Conservation (phyloP, 2,329 filamentous ascomycete species). For the Neofusicoccum cordaticola region DNA sequence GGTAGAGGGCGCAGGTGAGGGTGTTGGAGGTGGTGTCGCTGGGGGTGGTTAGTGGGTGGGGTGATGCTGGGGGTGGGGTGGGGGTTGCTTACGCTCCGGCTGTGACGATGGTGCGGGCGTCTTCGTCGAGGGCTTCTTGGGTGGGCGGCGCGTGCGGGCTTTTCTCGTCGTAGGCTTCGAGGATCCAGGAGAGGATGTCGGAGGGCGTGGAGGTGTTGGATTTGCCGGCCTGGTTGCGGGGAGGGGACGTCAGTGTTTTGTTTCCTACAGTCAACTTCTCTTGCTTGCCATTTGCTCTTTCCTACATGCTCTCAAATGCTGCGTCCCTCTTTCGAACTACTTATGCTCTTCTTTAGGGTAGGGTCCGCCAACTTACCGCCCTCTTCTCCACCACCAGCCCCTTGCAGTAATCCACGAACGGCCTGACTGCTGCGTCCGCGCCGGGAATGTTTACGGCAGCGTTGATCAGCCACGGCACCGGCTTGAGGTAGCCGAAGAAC, state of each 20-base stretch:
- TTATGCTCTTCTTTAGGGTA: fast-evolving
- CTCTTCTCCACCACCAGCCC: constrained; percentile 11
- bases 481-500: background rate
- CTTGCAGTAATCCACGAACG: background rate
- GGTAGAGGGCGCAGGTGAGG: constrained; percentile 28
- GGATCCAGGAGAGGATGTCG: constrained; percentile 1
- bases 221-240: background rate
- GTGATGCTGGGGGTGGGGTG: background rate
- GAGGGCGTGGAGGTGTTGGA: background rate
- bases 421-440: background rate
- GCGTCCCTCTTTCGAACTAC: too few relatives aligned
- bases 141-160: background rate
- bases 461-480: constrained; percentile 7
- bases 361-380: background rate
- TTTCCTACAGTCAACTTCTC: background rate
- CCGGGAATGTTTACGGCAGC: background rate
- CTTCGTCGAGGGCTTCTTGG: background rate
- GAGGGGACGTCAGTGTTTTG: too few relatives aligned
- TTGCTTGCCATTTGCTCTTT: background rate
- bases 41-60: background rate
- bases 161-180: background rate
- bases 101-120: constrained; percentile 24
- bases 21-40: constrained; percentile 13
- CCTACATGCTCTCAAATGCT: background rate
- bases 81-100: constrained; percentile 24